Percentiles rank a stretch among this genome's conserved stretches.
Conservation (phyloP, 768 basidiomycete species). For the Lentinula raphanica region DNA sequence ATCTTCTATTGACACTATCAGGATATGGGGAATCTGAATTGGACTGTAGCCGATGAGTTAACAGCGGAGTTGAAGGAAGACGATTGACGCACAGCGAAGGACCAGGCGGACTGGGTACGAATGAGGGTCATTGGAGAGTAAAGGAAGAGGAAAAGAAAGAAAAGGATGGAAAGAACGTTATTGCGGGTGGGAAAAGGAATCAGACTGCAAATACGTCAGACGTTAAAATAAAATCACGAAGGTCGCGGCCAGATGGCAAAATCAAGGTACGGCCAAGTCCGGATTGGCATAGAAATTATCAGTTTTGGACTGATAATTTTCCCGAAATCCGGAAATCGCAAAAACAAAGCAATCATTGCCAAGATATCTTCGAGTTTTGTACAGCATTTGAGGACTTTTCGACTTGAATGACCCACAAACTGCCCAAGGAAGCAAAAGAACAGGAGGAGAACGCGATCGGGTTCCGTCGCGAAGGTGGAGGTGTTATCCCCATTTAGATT, state of each 20-base stretch:
- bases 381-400: not conserved
- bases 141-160: not conserved
- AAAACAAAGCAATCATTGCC: too few relatives aligned
- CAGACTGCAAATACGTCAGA: not conserved
- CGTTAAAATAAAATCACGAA: not conserved
- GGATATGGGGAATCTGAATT: conserved; percentile 19
- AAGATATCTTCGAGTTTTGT: too few relatives aligned
- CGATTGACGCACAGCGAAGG: conserved; percentile 2
- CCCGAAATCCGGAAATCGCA: too few relatives aligned
- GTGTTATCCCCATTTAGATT: not conserved
- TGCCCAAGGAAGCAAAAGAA: too few relatives aligned
- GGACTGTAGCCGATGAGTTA: not conserved
- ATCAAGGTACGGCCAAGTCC: not conserved
- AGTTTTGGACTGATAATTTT: too few relatives aligned
- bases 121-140: conserved; percentile 1
- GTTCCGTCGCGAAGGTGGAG: not conserved
- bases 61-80: not conserved
- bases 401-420: too few relatives aligned
- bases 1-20: not conserved
- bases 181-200: conserved; percentile 3
- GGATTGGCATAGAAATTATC: not conserved
- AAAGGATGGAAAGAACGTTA: not conserved
- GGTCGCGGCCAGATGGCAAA: not conserved
- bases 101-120: conserved; percentile 3
- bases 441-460: not conserved